Evolutionary conservation across 495 filamentous ascomycete species (phyloP).

Genomic region (Penicillium taxi): DNA sequence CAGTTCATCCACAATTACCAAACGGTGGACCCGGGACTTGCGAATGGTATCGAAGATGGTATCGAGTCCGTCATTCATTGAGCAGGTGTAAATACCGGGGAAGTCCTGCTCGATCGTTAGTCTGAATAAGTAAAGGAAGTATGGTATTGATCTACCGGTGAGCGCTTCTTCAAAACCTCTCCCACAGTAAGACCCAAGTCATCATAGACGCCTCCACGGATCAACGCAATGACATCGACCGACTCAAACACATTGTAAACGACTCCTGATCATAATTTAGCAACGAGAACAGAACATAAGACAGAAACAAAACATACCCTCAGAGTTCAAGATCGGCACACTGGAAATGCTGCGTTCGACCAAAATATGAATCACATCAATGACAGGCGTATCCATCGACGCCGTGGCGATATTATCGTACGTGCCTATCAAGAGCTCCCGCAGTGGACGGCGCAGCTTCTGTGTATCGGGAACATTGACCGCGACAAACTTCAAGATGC

Average conservation of each 20-base stretch:
- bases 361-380: conserved; percentile 91
- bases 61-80: conserved; percentile 80
- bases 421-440: conserved; percentile 78
- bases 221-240: conserved; percentile 92
- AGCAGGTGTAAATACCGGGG: conserved; percentile 93
- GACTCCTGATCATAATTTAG: conserved; percentile 39
- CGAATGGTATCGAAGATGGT: conserved; percentile 97
- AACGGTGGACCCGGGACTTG: conserved; percentile 83
- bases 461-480: conserved; percentile 92
- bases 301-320: conserved; percentile 43
- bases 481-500: conserved; percentile 96
- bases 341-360: conserved; percentile 90
- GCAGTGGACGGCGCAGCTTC: conserved; percentile 77
- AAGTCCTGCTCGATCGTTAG: conserved; percentile 56
- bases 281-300: neutral
- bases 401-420: conserved; percentile 75
- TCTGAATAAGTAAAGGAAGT: conserved; percentile 1
- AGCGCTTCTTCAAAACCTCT: conserved; percentile 79
- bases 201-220: conserved; percentile 88
- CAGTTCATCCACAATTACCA: conserved; percentile 86
- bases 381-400: conserved; percentile 84
- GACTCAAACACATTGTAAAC: conserved; percentile 97
- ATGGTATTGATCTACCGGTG: conserved; percentile 48
- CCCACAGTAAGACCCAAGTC: conserved; percentile 81
- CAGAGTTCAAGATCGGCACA: conserved; percentile 82